Evolutionary conservation across 192 early-diverging fungal genomes (phyloP).

Genomic region (Coemansia interrupta): DNA sequence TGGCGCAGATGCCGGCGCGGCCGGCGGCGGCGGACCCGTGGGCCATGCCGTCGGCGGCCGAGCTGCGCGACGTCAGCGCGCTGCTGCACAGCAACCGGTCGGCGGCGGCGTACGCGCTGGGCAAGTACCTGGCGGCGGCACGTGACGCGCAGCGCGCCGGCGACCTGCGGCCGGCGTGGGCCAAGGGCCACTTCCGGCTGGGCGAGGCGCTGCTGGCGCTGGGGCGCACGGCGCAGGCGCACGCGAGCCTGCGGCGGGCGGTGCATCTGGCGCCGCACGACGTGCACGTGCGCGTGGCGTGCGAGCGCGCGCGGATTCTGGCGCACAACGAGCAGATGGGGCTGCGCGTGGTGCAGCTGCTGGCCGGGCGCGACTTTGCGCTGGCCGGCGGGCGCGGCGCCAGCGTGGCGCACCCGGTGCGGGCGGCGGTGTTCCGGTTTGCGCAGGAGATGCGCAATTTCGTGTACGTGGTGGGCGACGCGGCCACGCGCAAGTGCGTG

Average conservation of each 20-base stretch:
- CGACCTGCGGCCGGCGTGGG: conserved; percentile 36
- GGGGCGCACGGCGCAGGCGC: conserved; percentile 52
- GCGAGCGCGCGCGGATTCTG: conserved; percentile 56
- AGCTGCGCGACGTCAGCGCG: conserved; percentile 33
- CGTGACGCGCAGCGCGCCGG: conserved; percentile 31
- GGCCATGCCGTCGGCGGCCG: conserved; percentile 13
- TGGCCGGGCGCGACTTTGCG: conserved; percentile 71
- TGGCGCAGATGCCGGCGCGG: conserved; percentile 19
- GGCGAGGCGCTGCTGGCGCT: conserved; percentile 59
- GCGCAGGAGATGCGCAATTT: conserved; percentile 83
- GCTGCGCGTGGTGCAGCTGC: conserved; percentile 63
- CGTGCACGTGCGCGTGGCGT: conserved; percentile 50
- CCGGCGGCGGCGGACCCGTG: conserved; percentile 2
- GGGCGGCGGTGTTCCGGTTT: conserved; percentile 70
- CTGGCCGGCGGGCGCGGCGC: conserved; percentile 8
- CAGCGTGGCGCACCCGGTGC: conserved; percentile 63
- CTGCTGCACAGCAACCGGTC: conserved; percentile 50
- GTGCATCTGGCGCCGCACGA: conserved; percentile 53
- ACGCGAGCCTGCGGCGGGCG: conserved; percentile 45
- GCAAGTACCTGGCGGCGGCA: conserved; percentile 34
- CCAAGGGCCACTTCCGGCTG: conserved; percentile 62
- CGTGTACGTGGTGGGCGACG: conserved; percentile 76
- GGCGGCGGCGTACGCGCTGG: conserved; percentile 38
- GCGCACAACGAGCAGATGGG: conserved; percentile 59
- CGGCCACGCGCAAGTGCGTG: conserved; percentile 63